A percentile compares a stretch with the other conserved stretches of the same genome.
These are phyloP conservation scores for Mucor mucedo DNA, from an alignment of 371 early-diverging fungal species.

Conservation along the genomic window DNA sequence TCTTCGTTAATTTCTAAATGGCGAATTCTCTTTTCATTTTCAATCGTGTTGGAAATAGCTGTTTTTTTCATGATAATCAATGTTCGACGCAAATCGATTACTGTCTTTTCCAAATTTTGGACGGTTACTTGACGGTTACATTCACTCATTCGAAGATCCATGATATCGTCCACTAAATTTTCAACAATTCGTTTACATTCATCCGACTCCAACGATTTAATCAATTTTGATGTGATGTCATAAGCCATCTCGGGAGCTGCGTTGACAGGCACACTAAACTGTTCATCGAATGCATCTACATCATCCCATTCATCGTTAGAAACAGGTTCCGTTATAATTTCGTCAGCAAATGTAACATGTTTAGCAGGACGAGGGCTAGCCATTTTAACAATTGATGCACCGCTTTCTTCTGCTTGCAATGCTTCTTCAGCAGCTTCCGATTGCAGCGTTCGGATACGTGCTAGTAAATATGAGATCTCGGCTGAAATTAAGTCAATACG, in stretches of 20 bases:
- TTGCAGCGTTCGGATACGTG: slow-evolving; percentile 66
- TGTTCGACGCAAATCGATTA: slow-evolving; percentile 72
- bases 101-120: slow-evolving; percentile 69
- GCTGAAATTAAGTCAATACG: slow-evolving; percentile 78
- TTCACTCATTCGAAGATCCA: slow-evolving; percentile 69
- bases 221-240: slow-evolving; percentile 63
- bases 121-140: slow-evolving; percentile 63
- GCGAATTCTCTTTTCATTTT: slow-evolving; percentile 77
- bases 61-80: slow-evolving; percentile 79
- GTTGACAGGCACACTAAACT: slow-evolving; percentile 53
- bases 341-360: slow-evolving; percentile 55
- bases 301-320: slow-evolving; percentile 45
- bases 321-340: slow-evolving; percentile 37
- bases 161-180: slow-evolving; percentile 79
- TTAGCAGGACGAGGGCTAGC: slow-evolving; percentile 36
- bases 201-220: slow-evolving; percentile 67
- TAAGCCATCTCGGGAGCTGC: slow-evolving; percentile 66
- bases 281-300: slow-evolving; percentile 59
- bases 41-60: slow-evolving; percentile 71
- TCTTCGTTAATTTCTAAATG: slow-evolving; percentile 44
- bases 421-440: slow-evolving; percentile 57
- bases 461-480: slow-evolving; percentile 74
- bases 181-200: slow-evolving; percentile 77
- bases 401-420: slow-evolving; percentile 51
- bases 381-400: slow-evolving; percentile 30